Percentiles rank a stretch among this genome's conserved stretches.
phyloP scores from a whole-genome alignment of 2,329 filamentous ascomycete genomes.

The Ceratocystis papillata region DNA sequence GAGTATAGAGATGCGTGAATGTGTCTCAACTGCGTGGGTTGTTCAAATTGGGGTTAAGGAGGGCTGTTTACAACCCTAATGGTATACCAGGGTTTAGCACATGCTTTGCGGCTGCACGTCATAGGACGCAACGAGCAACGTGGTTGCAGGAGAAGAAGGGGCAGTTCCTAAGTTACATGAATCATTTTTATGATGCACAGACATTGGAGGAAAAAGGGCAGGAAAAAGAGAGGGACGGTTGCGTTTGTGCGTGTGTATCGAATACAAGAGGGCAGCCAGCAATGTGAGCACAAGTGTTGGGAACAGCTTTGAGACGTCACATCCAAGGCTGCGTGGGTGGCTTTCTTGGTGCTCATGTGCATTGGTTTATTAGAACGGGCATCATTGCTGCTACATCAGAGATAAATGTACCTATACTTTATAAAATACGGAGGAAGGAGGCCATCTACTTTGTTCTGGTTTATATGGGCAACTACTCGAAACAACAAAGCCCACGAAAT shows the following conservation, averaged over 20 bases:
- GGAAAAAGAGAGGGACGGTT: not conserved
- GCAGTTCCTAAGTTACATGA: not conserved
- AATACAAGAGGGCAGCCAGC: not conserved
- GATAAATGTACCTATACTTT: too few relatives aligned
- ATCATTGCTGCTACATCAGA: too few relatives aligned
- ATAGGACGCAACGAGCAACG: not conserved
- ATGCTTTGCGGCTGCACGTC: not conserved
- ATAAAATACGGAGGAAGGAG: too few relatives aligned
- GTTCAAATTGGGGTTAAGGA: not conserved
- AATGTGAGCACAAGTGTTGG: too few relatives aligned
- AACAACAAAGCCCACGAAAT: not conserved
- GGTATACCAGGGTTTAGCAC: not conserved
- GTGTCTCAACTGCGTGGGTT: not conserved
- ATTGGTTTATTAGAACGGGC: too few relatives aligned
- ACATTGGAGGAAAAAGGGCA: not conserved
- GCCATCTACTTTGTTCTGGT: too few relatives aligned
- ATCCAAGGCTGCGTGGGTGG: too few relatives aligned
- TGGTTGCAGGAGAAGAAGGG: not conserved
- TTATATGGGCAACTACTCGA: not conserved
- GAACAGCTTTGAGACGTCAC: too few relatives aligned
- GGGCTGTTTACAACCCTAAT: not conserved
- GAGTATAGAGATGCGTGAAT: not conserved
- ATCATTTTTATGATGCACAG: conserved; percentile 4
- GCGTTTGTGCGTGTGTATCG: not conserved
- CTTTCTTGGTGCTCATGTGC: too few relatives aligned